Percentiles rank a stretch among this genome's conserved stretches.
Evolutionary conservation across 1,284 basidiomycete species (phyloP).

Genomic region (Bjerkandera adusta): DNA sequence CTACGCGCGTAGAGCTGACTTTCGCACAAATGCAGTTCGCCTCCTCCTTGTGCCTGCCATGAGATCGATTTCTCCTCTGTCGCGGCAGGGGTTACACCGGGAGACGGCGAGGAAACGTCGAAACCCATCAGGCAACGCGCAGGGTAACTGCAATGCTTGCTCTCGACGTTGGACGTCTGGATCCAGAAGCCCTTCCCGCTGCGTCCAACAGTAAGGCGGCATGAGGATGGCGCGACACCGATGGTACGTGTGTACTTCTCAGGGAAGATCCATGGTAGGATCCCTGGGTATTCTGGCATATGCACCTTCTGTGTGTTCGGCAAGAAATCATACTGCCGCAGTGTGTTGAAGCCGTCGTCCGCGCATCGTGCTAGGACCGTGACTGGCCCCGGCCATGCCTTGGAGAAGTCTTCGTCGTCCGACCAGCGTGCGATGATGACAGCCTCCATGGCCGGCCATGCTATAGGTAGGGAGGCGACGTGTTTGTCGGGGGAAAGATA

Average conservation of each 20-base stretch:
- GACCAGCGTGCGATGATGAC: conserved; percentile 25
- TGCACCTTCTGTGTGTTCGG: conserved; percentile 21
- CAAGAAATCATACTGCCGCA: conserved; percentile 32
- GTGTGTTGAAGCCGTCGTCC: conserved; percentile 25
- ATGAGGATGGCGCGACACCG: conserved; percentile 31
- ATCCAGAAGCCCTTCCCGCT: conserved; percentile 37
- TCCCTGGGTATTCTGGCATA: not conserved
- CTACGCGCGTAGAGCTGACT: conserved; percentile 30
- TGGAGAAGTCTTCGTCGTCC: conserved; percentile 15
- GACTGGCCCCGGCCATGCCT: conserved; percentile 30
- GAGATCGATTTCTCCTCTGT: not conserved
- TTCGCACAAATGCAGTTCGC: conserved; percentile 25
- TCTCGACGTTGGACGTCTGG: conserved; percentile 33
- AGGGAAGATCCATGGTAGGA: conserved; percentile 27
- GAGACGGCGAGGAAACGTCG: conserved; percentile 18
- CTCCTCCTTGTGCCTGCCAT: conserved; percentile 14
- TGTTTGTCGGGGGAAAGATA: conserved; percentile 23
- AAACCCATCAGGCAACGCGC: conserved; percentile 36
- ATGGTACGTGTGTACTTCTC: conserved; percentile 22
- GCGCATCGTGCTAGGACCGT: conserved; percentile 29
- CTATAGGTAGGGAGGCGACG: conserved; percentile 20
- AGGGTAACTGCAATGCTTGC: conserved; percentile 26
- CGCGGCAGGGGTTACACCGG: not conserved
- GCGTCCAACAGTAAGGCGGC: conserved; percentile 26
- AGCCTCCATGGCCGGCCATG: conserved; percentile 25